These are phyloP conservation scores for Trypanosoma cruzi DNA, from an alignment of 208 protist species.

Conservation along the genomic window DNA sequence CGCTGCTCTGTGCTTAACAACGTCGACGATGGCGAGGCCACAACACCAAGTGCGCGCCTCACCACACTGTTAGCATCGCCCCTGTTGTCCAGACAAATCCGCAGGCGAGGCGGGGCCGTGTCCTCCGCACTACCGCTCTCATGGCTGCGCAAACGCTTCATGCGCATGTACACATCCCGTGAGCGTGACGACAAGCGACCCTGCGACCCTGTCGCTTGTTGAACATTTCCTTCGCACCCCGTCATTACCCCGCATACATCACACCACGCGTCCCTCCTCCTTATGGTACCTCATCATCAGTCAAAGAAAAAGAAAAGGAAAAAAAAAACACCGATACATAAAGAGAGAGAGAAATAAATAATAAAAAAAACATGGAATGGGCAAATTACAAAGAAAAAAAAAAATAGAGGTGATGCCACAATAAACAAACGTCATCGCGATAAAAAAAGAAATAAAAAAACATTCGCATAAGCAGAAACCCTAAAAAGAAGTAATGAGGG, in stretches of 20 bases:
- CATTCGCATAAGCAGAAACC: no score
- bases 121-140: neutral
- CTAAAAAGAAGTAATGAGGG: no score
- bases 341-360: neutral
- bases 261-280: neutral
- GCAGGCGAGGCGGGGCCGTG: conserved; percentile 17
- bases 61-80: neutral
- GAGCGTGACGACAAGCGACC: neutral
- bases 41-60: neutral
- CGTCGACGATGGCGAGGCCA: neutral
- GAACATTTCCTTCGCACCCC: neutral
- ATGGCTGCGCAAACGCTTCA: conserved; percentile 10
- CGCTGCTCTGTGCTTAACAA: neutral
- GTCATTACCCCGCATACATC: conserved; percentile 11
- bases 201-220: neutral
- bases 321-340: no score
- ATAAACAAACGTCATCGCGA: no score
- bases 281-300: neutral
- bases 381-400: no score
- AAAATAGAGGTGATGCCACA: no score
- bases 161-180: conserved; percentile 17
- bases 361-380: no score
- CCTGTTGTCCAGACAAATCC: conserved; percentile 11
- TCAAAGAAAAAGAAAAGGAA: neutral
- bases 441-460: no score